A percentile compares a stretch with the other conserved stretches of the same genome.
These are phyloP conservation scores for Adenanthera pavonina DNA, from an alignment of 306 rosid genomes.

Conservation along the genomic window DNA sequence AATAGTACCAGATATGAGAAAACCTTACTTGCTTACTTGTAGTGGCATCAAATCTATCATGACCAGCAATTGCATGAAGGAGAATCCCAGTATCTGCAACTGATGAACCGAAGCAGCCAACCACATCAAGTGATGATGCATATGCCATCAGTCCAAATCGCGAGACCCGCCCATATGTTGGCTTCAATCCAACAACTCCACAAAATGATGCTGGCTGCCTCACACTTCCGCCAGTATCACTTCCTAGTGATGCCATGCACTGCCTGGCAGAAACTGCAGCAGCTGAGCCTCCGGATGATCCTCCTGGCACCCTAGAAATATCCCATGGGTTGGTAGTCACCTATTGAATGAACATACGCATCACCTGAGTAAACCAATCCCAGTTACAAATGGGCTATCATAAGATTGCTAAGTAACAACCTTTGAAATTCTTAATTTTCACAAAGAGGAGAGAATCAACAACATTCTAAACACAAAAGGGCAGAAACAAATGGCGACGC, in stretches of 20 bases:
- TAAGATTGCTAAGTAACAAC: conserved; percentile 19
- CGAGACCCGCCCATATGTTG: conserved; percentile 94
- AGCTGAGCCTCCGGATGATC: conserved; percentile 97
- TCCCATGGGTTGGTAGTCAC: conserved; percentile 99
- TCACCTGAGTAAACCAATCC: conserved; percentile 89
- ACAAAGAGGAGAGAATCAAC: conserved; percentile 19
- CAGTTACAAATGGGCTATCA: conserved; percentile 55
- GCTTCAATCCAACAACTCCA: conserved; percentile 98
- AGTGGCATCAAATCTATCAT: conserved; percentile 90
- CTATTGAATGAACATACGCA: conserved; percentile 87
- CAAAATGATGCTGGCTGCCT: conserved; percentile 98
- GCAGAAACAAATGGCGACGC: conserved; percentile 12
- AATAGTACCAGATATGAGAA: conserved; percentile 25
- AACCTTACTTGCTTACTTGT: conserved; percentile 76
- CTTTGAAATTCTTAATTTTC: conserved; percentile 10
- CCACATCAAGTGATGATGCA: conserved; percentile 95
- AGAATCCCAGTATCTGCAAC: conserved; percentile 94
- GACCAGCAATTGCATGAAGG: conserved; percentile 86
- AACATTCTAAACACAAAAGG: conserved; percentile 30
- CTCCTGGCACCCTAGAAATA: conserved; percentile 91
- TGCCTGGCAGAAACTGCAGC: conserved; percentile 98
- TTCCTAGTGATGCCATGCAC: conserved; percentile 89
- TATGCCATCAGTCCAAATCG: conserved; percentile 96
- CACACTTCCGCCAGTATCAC: conserved; percentile 99
- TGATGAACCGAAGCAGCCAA: conserved; percentile 94